phyloP scores from a whole-genome alignment of 352 stramenopile species.

The Phytophthora sojae region DNA sequence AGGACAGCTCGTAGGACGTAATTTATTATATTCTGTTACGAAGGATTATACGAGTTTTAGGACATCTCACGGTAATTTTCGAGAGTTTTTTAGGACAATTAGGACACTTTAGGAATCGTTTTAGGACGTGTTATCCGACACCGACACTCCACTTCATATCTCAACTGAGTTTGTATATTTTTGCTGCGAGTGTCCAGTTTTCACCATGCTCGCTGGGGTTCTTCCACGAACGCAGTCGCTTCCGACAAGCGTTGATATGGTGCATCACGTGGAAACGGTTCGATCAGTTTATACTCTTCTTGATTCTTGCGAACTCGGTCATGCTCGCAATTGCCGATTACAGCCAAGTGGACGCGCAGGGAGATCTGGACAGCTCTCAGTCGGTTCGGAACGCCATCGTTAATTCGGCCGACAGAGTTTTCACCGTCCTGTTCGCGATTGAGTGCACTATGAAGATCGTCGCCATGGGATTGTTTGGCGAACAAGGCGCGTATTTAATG shows the following conservation, averaged over 20 bases:
- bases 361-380: slow-evolving; percentile 47
- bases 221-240: slow-evolving; percentile 59
- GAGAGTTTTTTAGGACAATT: too few species aligned
- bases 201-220: slow-evolving; percentile 59
- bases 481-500: slow-evolving; percentile 80
- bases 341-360: slow-evolving; percentile 55
- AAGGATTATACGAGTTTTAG: too few species aligned
- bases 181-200: slow-evolving; percentile 43
- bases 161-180: neutral
- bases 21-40: too few species aligned
- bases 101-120: too few species aligned
- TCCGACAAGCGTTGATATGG: slow-evolving; percentile 67
- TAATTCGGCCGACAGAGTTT: slow-evolving; percentile 59
- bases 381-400: slow-evolving; percentile 69
- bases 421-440: slow-evolving; percentile 82
- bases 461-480: slow-evolving; percentile 79
- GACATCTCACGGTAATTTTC: too few species aligned
- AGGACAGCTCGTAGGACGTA: too few species aligned
- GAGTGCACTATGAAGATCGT: slow-evolving; percentile 93
- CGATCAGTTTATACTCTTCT: slow-evolving; percentile 84
- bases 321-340: slow-evolving; percentile 87
- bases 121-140: too few species aligned
- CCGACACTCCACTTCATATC: too few species aligned
- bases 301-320: slow-evolving; percentile 86
- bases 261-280: slow-evolving; percentile 81